Evolutionary conservation across 2,329 filamentous ascomycete species (phyloP), one percentile per base, ranked within the genome.

Genomic region (Ascocoryne sarcoides): DNA sequence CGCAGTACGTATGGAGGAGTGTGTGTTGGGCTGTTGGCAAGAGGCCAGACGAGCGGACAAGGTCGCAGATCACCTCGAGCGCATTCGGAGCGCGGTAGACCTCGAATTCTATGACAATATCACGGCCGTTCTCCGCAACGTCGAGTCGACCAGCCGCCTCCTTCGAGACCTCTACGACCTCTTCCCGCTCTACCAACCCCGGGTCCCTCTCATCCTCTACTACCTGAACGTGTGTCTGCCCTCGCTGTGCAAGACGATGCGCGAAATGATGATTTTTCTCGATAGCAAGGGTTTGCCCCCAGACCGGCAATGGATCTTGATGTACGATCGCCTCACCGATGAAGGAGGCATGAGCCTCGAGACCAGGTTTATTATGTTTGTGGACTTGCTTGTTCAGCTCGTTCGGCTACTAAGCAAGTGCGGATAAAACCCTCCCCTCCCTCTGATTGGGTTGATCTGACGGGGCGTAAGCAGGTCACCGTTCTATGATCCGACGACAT

Each of bases 151-250:
- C 4, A 62, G 64, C 39, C 59, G 62, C 26, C 56, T 69, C 12
- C 67, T 80, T 7, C 68, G 71, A 30, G 69, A 75, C 38, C 60
- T 80, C 12, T 69, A 69, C 33, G 72, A 78, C 44, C 63, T 69
- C 28, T 70, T 71, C 17, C 69, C 72, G 37, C 58, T 73, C 18
- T 68, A 78, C 51, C 58, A 65, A 37, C 55, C 62, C 17, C 68
- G 73, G 14, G 62, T 76, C 5, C 65, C 68, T 0, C 58, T 72
- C 12, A 64, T 78, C 18, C 56, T 73, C 23, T 68, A 75, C 51
- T 70, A 78, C 51, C 65, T 80, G 34, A 68, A 73, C 42, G 62
- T 76, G 42, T 50, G 78, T 12, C 61, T 80, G 2, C 75, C 75
- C 0, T 76, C 73, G 41, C 60, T 79, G 14, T 65, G 63, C 38